phyloP scores from a whole-genome alignment of 2,329 filamentous ascomycete genomes.

The Aureobasidium lini region DNA sequence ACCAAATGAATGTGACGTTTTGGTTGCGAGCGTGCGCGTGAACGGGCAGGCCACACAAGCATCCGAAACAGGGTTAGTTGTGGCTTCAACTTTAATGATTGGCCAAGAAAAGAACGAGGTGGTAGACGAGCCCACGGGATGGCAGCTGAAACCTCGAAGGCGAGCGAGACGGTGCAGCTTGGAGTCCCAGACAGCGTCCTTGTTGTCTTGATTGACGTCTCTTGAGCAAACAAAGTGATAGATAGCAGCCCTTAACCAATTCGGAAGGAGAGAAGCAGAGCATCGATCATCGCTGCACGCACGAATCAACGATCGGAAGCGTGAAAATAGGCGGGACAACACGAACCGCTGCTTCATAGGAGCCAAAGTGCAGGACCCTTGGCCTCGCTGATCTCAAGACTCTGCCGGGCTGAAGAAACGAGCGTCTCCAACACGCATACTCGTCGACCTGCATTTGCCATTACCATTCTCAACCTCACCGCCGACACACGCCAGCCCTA shows the following conservation, averaged over 20 bases:
- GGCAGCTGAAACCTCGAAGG: neutral
- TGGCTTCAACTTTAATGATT: conserved; percentile 9
- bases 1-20: conserved; percentile 4
- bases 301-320: neutral
- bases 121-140: neutral
- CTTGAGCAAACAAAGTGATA: neutral
- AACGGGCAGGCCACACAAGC: neutral
- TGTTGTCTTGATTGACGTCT: neutral
- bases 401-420: neutral
- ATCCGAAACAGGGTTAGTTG: neutral
- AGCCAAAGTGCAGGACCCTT: neutral
- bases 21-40: neutral
- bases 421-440: conserved; percentile 1
- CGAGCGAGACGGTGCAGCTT: neutral
- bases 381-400: neutral
- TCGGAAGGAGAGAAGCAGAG: neutral
- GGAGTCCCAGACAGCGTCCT: neutral
- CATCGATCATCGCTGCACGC: neutral
- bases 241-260: neutral
- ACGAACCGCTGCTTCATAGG: neutral
- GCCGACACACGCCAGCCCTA: neutral
- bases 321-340: neutral
- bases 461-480: neutral
- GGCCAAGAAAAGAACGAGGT: neutral
- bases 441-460: neutral